phyloP scores from a whole-genome alignment of 2,329 filamentous ascomycete genomes.

The Aspergillus pseudoviridinutans region DNA sequence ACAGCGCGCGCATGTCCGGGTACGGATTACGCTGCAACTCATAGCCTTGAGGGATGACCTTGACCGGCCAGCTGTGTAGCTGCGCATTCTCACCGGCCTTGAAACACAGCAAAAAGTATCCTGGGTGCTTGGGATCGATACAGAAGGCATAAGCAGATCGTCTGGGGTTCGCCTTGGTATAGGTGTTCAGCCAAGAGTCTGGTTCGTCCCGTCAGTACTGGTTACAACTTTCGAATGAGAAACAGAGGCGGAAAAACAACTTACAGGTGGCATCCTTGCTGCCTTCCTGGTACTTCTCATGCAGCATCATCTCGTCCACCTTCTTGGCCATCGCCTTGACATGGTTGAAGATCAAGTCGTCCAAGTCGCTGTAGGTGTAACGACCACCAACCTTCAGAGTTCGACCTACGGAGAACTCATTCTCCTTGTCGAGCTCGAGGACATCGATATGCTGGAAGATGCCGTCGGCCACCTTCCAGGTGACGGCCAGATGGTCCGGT shows the following conservation, averaged over 20 bases:
- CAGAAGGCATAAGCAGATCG: conserved; percentile 95
- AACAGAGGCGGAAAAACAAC: conserved; percentile 31
- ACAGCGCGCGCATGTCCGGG: conserved; percentile 89
- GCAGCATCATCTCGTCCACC: conserved; percentile 90
- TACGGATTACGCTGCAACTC: conserved; percentile 86
- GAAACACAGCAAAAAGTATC: conserved; percentile 95
- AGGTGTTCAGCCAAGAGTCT: conserved; percentile 96
- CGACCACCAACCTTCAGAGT: conserved; percentile 81
- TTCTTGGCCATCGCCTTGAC: conserved; percentile 98
- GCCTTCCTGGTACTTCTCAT: conserved; percentile 88
- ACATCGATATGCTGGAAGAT: conserved; percentile 99
- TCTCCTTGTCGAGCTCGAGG: conserved; percentile 93
- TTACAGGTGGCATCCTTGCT: conserved; percentile 80
- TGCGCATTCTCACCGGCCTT: conserved; percentile 76
- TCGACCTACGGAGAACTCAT: conserved; percentile 88
- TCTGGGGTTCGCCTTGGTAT: conserved; percentile 92
- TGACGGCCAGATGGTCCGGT: conserved; percentile 89
- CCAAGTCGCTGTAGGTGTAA: conserved; percentile 90
- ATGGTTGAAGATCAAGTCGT: conserved; percentile 95
- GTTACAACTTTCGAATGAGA: not conserved
- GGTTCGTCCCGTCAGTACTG: conserved; percentile 11
- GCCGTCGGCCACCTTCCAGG: conserved; percentile 95
- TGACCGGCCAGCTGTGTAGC: conserved; percentile 77
- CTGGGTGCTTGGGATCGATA: conserved; percentile 84
- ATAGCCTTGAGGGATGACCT: conserved; percentile 88